Conservation (phyloP, 2,329 filamentous ascomycete species). For the Diaporthe sp. region DNA sequence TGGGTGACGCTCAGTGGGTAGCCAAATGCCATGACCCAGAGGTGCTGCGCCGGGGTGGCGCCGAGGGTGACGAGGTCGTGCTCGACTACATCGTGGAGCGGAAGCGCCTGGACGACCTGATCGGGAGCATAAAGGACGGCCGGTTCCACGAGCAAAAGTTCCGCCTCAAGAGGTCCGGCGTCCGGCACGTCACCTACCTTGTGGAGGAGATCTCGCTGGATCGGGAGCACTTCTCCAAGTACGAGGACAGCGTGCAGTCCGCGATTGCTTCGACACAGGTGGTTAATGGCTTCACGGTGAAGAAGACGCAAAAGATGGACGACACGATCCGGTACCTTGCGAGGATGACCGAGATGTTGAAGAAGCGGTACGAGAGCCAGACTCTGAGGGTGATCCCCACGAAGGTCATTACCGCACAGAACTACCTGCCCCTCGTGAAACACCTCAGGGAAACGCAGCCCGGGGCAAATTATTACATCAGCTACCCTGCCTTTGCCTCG, state of each 20-base stretch:
- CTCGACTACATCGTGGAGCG: slow-evolving; percentile 86
- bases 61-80: slow-evolving; percentile 77
- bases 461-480: slow-evolving; percentile 69
- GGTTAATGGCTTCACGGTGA: slow-evolving; percentile 83
- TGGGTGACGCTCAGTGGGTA: slow-evolving; percentile 85
- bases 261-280: slow-evolving; percentile 84
- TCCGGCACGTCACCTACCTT: slow-evolving; percentile 83
- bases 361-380: slow-evolving; percentile 71
- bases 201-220: slow-evolving; percentile 79
- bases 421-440: slow-evolving; percentile 75
- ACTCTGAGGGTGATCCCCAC: slow-evolving; percentile 76
- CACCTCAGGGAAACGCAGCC: slow-evolving; percentile 68
- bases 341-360: slow-evolving; percentile 77
- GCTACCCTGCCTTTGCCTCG: slow-evolving; percentile 78
- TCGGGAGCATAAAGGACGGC: slow-evolving; percentile 85
- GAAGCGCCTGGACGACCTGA: slow-evolving; percentile 83
- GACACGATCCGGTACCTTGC: slow-evolving; percentile 83
- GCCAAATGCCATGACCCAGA: slow-evolving; percentile 75
- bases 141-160: slow-evolving; percentile 90
- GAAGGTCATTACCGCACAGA: slow-evolving; percentile 69
- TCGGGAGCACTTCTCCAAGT: slow-evolving; percentile 63
- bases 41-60: slow-evolving; percentile 67
- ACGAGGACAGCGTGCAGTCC: slow-evolving; percentile 76
- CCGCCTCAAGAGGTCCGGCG: slow-evolving; percentile 77
- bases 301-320: slow-evolving; percentile 80